A percentile compares a stretch with the other conserved stretches of the same genome.
These are phyloP conservation scores for Candida silvicultrix DNA, from an alignment of 805 yeast species.

Conservation along the genomic window DNA sequence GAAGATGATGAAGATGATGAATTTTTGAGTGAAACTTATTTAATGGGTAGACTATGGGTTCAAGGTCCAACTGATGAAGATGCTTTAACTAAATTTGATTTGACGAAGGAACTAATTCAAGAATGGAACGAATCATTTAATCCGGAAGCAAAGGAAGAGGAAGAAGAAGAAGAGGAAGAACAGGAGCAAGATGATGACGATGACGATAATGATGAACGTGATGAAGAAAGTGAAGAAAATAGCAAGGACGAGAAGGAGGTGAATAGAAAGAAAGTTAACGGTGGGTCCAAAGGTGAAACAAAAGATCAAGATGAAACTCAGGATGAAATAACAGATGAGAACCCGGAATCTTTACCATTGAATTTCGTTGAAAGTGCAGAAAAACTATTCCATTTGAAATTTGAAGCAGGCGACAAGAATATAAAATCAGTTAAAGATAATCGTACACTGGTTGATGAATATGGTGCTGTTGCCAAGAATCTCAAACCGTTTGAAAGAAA, in stretches of 20 bases:
- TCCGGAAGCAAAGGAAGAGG: conserved; percentile 2
- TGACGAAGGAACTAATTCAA: conserved; percentile 22
- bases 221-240: conserved; percentile 7
- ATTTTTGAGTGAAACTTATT: conserved; percentile 47
- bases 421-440: conserved; percentile 48
- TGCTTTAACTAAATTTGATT: conserved; percentile 20
- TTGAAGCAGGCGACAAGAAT: conserved; percentile 38
- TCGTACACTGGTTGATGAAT: conserved; percentile 26
- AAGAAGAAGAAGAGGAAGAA: conserved; percentile 13
- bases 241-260: conserved; percentile 11
- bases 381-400: conserved; percentile 16
- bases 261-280: conserved; percentile 18
- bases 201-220: conserved; percentile 14
- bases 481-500: conserved; percentile 42
- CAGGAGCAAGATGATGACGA: conserved; percentile 15
- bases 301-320: conserved; percentile 15
- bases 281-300: conserved; percentile 11
- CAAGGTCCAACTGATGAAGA: conserved; percentile 75
- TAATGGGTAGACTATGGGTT: conserved; percentile 83
- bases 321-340: conserved; percentile 4
- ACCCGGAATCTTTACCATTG: conserved; percentile 7
- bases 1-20: conserved; percentile 40
- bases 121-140: conserved; percentile 21
- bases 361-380: conserved; percentile 18
- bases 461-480: conserved; percentile 26